Percentiles rank a stretch among this genome's conserved stretches.
phyloP scores from a whole-genome alignment of 2,329 filamentous ascomycete genomes.

The Mycosphaerella sp. region DNA sequence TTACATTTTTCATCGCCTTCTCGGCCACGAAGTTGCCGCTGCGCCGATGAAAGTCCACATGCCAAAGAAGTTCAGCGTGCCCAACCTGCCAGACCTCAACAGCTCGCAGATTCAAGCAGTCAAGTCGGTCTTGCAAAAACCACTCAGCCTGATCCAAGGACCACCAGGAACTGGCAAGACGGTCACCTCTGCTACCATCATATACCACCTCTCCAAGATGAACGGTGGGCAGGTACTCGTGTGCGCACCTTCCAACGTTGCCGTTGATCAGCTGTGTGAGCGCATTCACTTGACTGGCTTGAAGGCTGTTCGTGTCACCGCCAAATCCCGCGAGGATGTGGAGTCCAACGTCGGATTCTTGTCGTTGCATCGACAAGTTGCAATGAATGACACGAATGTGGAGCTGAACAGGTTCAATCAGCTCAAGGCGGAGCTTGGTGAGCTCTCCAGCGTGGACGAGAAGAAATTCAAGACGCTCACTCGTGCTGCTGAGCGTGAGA shows the following conservation, averaged over 20 bases:
- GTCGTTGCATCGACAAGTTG: constrained; percentile 92
- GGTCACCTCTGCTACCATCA: constrained; percentile 96
- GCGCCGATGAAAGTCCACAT: constrained; percentile 93
- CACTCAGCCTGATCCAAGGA: constrained; percentile 91
- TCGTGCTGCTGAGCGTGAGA: constrained; percentile 87
- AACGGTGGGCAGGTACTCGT: constrained; percentile 93
- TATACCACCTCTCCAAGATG: constrained; percentile 93
- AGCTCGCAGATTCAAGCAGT: constrained; percentile 94
- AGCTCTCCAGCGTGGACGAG: constrained; percentile 90
- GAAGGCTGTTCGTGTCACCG: constrained; percentile 96
- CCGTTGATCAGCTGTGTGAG: constrained; percentile 96
- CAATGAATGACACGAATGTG: constrained; percentile 89
- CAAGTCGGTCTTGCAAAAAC: constrained; percentile 88
- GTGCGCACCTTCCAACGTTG: constrained; percentile 96
- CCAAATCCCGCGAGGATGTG: constrained; percentile 96
- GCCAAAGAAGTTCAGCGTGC: constrained; percentile 94
- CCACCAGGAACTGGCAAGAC: constrained; percentile 98
- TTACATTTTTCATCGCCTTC: constrained; percentile 95
- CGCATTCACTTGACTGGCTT: constrained; percentile 90
- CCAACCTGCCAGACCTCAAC: constrained; percentile 89
- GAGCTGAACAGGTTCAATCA: constrained; percentile 89
- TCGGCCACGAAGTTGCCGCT: constrained; percentile 89
- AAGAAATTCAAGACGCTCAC: constrained; percentile 98
- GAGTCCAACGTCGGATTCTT: constrained; percentile 97
- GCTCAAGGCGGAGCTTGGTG: constrained; percentile 84